Conservation (phyloP, 2,329 filamentous ascomycete genomes). For the Fusarium devonianum region DNA sequence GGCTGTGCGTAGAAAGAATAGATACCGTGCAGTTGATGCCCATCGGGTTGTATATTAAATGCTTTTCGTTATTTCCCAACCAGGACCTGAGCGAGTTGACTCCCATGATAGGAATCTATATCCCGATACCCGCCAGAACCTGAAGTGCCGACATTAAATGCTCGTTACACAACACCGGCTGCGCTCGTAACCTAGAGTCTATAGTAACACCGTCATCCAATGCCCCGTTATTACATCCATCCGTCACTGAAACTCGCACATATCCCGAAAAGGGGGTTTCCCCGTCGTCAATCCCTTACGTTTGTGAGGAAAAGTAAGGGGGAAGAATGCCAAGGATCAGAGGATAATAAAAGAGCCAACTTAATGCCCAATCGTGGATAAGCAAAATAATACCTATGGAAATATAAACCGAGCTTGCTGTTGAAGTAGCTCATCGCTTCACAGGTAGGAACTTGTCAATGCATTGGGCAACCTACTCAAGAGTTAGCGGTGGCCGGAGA, state of each 20-base stretch:
- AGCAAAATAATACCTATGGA: constrained; percentile 24
- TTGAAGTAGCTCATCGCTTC: constrained; percentile 32
- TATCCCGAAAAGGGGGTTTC: constrained; percentile 1
- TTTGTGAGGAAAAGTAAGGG: constrained; percentile 16
- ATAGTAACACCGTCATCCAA: constrained; percentile 12
- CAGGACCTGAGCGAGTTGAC: constrained; percentile 13
- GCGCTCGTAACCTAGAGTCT: constrained; percentile 13
- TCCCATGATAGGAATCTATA: constrained; percentile 12
- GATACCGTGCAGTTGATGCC: neutral
- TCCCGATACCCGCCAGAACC: constrained; percentile 4
- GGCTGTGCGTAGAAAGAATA: neutral
- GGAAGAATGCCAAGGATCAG: constrained; percentile 27
- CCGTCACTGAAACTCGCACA: constrained; percentile 15
- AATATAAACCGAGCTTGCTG: constrained; percentile 4
- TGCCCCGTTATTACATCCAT: constrained; percentile 27
- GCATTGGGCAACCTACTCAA: constrained; percentile 37
- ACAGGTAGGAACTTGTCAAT: constrained; percentile 37
- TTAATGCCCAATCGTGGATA: constrained; percentile 21
- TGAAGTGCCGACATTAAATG: constrained; percentile 20
- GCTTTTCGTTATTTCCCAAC: constrained; percentile 21
- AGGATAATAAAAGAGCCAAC: constrained; percentile 19
- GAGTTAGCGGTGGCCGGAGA: constrained; percentile 11
- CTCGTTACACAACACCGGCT: constrained; percentile 30
- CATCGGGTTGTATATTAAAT: constrained; percentile 23
- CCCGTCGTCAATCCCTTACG: constrained; percentile 8